Conservation (phyloP, 345 rosid genomes). For the Durio zibethinus region DNA sequence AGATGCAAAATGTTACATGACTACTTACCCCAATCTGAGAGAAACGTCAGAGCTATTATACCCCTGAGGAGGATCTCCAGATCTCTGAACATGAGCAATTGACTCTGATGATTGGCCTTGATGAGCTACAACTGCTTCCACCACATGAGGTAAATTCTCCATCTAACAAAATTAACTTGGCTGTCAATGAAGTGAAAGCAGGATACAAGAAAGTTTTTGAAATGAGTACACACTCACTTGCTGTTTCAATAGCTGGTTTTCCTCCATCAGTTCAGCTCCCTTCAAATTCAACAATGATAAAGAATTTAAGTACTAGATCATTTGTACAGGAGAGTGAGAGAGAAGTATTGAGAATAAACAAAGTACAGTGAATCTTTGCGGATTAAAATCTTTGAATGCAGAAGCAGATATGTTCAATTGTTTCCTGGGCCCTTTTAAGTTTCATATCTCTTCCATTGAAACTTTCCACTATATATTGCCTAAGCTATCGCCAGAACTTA, state of each 20-base stretch:
- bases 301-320: not conserved
- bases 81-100: slow-evolving; percentile 13
- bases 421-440: not conserved
- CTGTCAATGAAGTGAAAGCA: not conserved
- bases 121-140: not conserved
- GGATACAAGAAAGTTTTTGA: not conserved
- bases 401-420: not conserved
- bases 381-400: not conserved
- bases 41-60: slow-evolving; percentile 13
- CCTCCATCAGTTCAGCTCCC: slow-evolving; percentile 28
- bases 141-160: not conserved
- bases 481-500: not conserved
- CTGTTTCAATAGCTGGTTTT: slow-evolving; percentile 30
- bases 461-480: not conserved
- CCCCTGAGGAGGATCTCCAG: slow-evolving; percentile 20
- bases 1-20: not conserved
- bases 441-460: not conserved
- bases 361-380: not conserved
- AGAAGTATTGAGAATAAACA: not conserved
- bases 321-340: not conserved
- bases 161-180: slow-evolving; percentile 15
- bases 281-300: slow-evolving; percentile 14
- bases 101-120: slow-evolving; percentile 22
- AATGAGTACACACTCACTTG: slow-evolving; percentile 13
- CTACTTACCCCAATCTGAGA: slow-evolving; percentile 37